These are phyloP conservation scores for Yamadazyma membranifaciens DNA, from an alignment of 1,139 yeast species.

Conservation along the genomic window DNA sequence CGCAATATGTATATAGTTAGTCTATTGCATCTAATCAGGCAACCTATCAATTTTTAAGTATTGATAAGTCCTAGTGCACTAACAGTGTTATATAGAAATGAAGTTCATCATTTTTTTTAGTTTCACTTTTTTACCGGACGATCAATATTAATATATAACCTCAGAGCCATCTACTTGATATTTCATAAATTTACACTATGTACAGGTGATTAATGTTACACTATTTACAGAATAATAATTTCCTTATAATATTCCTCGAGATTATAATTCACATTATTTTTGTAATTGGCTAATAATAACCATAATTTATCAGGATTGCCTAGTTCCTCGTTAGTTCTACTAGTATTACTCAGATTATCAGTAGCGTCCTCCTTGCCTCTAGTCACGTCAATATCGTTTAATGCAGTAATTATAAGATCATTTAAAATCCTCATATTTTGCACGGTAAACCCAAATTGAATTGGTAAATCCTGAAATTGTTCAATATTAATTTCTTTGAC, in stretches of 20 bases:
- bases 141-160: too few species aligned
- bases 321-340: not conserved
- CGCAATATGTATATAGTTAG: conserved; percentile 1
- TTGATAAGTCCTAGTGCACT: too few species aligned
- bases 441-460: conserved; percentile 8
- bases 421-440: conserved; percentile 5
- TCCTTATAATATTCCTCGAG: conserved; percentile 6
- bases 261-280: conserved; percentile 1
- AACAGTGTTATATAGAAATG: too few species aligned
- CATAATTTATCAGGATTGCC: conserved; percentile 1
- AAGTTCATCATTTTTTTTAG: too few species aligned
- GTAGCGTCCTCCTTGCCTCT: conserved; percentile 2
- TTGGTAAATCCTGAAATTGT: conserved; percentile 4
- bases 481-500: conserved; percentile 2
- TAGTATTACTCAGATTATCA: not conserved
- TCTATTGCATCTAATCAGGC: too few species aligned
- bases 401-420: not conserved
- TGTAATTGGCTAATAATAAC: conserved; percentile 2
- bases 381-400: conserved; percentile 10
- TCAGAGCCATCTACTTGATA: too few species aligned
- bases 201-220: too few species aligned
- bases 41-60: too few species aligned
- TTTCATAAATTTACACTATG: too few species aligned
- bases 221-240: not conserved
- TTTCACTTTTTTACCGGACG: too few species aligned